These are phyloP conservation scores for Skeletonema marinoi DNA, from an alignment of 108 stramenopile genomes.

Conservation along the genomic window DNA sequence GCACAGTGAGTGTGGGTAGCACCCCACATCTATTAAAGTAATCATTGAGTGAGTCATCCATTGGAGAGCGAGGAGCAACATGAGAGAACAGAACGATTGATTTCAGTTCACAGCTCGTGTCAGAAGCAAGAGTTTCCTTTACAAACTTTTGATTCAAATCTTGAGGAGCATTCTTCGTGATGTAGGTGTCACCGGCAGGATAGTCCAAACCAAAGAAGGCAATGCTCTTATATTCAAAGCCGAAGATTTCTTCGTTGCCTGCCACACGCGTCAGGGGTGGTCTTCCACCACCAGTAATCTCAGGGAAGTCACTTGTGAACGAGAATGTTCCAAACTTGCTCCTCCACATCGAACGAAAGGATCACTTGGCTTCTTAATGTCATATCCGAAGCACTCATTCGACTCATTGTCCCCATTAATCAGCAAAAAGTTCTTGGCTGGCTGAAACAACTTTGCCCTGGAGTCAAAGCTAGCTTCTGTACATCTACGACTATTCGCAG, in stretches of 20 bases:
- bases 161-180: background rate
- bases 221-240: background rate
- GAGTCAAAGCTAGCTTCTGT: too few species aligned
- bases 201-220: conserved; percentile 1
- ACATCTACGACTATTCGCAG: too few species aligned
- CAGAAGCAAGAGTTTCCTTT: background rate
- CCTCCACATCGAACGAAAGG: background rate
- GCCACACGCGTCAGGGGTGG: background rate
- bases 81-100: background rate
- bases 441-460: too few species aligned
- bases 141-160: background rate
- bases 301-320: background rate
- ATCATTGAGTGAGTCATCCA: background rate
- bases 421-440: background rate
- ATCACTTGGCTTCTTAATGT: background rate
- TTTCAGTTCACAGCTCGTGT: background rate
- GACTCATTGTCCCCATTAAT: conserved; percentile 4
- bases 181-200: background rate
- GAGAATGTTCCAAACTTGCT: background rate
- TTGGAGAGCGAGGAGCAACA: background rate
- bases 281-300: background rate
- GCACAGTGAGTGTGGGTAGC: background rate
- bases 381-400: background rate
- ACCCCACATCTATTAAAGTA: background rate
- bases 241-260: background rate